Conservation (phyloP, 768 basidiomycete species). For the Coprinellus micaceus region DNA sequence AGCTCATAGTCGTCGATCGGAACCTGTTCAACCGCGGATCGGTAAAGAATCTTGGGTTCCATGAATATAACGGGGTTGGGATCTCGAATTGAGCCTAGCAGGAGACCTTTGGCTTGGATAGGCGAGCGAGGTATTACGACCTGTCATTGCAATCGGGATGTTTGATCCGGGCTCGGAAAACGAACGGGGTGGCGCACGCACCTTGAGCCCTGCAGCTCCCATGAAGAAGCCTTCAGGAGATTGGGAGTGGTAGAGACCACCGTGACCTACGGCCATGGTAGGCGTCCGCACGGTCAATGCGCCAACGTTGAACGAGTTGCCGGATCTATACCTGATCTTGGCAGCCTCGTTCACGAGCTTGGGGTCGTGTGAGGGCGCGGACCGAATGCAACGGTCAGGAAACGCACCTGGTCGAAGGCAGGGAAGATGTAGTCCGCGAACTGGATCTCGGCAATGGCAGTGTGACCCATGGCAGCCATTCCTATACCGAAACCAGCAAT, state of each 20-base stretch:
- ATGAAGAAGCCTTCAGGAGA: constrained; percentile 94
- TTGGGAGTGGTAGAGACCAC: constrained; percentile 91
- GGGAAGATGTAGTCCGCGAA: constrained; percentile 91
- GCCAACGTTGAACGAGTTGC: constrained; percentile 79
- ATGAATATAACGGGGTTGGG: constrained; percentile 94
- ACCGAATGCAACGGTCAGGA: constrained; percentile 1
- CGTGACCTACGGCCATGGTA: constrained; percentile 91
- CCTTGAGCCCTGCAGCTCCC: constrained; percentile 87
- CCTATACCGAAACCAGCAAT: constrained; percentile 95
- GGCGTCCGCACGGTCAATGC: constrained; percentile 80
- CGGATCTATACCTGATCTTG: constrained; percentile 87
- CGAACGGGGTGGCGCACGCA: constrained; percentile 21
- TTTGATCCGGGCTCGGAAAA: background rate
- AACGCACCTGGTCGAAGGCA: constrained; percentile 82
- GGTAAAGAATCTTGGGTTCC: constrained; percentile 92
- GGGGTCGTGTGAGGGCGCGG: constrained; percentile 2
- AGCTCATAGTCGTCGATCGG: constrained; percentile 83
- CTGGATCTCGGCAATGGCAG: constrained; percentile 91
- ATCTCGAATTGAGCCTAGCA: constrained; percentile 84
- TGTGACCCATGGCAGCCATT: constrained; percentile 88
- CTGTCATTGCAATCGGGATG: constrained; percentile 26
- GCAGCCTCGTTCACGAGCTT: constrained; percentile 94
- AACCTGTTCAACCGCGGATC: constrained; percentile 92
- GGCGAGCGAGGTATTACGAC: constrained; percentile 93
- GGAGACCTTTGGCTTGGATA: constrained; percentile 90